Conservation (phyloP, 1,284 basidiomycete genomes). For the Boletus sp. region DNA sequence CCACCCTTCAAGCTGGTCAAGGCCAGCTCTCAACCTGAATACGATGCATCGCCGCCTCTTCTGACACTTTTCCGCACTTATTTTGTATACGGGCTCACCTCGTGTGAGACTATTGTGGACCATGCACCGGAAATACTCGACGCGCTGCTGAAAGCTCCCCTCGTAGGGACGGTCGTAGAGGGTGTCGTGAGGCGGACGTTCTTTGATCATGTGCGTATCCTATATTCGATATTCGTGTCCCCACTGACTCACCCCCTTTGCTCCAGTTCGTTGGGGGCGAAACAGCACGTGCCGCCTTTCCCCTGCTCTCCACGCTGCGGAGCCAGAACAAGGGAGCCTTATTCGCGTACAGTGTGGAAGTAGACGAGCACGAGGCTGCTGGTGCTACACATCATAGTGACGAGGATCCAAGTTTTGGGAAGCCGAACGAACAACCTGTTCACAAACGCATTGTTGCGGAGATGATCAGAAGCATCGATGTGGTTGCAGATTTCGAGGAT, state of each 20-base stretch:
- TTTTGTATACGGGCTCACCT: conserved; percentile 79
- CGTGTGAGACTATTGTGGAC: conserved; percentile 76
- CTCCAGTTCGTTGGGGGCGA: conserved; percentile 86
- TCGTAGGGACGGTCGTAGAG: conserved; percentile 65
- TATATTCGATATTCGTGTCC: neutral
- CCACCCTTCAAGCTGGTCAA: conserved; percentile 21
- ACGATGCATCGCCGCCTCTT: conserved; percentile 16
- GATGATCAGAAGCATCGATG: conserved; percentile 71
- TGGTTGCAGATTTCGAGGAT: conserved; percentile 79
- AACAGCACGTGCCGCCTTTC: conserved; percentile 66
- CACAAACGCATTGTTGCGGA: conserved; percentile 68
- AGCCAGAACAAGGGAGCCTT: conserved; percentile 73
- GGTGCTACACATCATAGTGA: neutral
- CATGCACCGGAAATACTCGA: conserved; percentile 71
- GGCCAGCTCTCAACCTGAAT: neutral
- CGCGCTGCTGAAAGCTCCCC: conserved; percentile 61
- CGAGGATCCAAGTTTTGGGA: neutral
- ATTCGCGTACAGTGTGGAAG: conserved; percentile 85
- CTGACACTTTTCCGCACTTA: conserved; percentile 63
- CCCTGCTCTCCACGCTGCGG: conserved; percentile 63
- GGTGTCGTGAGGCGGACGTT: conserved; percentile 78
- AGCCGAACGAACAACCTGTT: conserved; percentile 30
- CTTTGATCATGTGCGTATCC: conserved; percentile 67
- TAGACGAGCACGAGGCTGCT: conserved; percentile 52
- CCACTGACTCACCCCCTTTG: neutral